These are phyloP conservation scores for Coemansia sp. DNA, from an alignment of 192 early-diverging fungal species.

Conservation along the genomic window DNA sequence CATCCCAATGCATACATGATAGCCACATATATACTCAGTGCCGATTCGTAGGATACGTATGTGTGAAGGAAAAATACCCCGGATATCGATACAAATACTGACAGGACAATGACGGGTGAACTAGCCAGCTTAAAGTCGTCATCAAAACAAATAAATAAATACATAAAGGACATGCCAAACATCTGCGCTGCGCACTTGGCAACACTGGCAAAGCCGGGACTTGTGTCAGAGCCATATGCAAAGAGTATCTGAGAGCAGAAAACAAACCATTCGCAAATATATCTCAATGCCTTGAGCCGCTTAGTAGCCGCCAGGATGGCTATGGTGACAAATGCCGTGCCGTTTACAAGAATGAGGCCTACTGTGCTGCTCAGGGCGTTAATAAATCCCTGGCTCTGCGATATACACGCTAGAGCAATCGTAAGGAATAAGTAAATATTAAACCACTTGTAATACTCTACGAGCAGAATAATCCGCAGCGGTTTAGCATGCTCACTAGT, in stretches of 20 bases:
- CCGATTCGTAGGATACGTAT: background rate
- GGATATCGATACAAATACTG: background rate
- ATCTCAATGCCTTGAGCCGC: background rate
- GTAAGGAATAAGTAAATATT: background rate
- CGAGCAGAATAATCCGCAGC: background rate
- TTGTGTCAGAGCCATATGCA: background rate
- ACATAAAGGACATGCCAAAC: background rate
- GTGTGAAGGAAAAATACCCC: background rate
- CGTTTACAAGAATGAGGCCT: background rate
- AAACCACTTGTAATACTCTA: background rate
- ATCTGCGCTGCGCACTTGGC: slow-evolving; percentile 4
- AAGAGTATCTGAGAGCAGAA: background rate
- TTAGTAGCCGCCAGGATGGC: background rate
- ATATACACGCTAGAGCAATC: background rate
- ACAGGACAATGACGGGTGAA: background rate
- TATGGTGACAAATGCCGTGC: background rate
- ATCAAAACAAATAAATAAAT: background rate
- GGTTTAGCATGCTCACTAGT: background rate
- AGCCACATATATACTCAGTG: background rate
- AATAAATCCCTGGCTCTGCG: background rate
- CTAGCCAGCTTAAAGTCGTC: background rate
- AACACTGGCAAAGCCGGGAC: background rate
- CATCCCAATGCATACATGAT: slow-evolving; percentile 5
- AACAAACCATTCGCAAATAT: background rate
- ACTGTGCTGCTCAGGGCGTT: background rate